These are phyloP conservation scores for Dissophora globulifera DNA, from an alignment of 192 early-diverging fungal genomes.

Conservation along the genomic window DNA sequence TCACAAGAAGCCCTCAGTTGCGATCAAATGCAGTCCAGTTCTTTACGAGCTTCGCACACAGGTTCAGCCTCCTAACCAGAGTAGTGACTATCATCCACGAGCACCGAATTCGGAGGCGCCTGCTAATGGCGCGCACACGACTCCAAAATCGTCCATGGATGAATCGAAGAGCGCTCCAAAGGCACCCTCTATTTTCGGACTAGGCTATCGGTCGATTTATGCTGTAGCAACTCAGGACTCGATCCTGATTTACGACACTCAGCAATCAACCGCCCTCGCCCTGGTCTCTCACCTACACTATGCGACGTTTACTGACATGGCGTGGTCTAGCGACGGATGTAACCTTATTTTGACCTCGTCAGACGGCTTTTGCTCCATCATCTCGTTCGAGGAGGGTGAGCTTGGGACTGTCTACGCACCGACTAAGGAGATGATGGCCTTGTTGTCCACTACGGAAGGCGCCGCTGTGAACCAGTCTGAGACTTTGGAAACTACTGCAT, in stretches of 20 bases:
- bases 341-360: constrained; percentile 80
- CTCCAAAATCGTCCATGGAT: constrained; percentile 4
- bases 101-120: background rate
- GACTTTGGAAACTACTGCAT: constrained; percentile 18
- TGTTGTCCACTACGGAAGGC: constrained; percentile 6
- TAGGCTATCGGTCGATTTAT: constrained; percentile 84
- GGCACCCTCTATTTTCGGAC: constrained; percentile 45
- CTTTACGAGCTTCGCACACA: constrained; percentile 58
- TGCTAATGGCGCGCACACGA: constrained; percentile 8
- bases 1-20: constrained; percentile 81
- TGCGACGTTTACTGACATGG: constrained; percentile 87
- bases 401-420: constrained; percentile 60
- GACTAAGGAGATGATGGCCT: constrained; percentile 20
- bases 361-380: constrained; percentile 89
- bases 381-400: constrained; percentile 76
- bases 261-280: constrained; percentile 74
- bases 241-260: constrained; percentile 89
- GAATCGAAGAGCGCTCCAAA: constrained; percentile 4
- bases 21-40: constrained; percentile 75
- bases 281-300: constrained; percentile 86
- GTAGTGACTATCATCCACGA: constrained; percentile 5
- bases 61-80: constrained; percentile 14
- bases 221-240: constrained; percentile 88
- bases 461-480: background rate
- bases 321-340: constrained; percentile 85